Evolutionary conservation across 805 yeast species (phyloP), one percentile per base, ranked within the genome.

Genomic region (Ascoidea tarda): DNA sequence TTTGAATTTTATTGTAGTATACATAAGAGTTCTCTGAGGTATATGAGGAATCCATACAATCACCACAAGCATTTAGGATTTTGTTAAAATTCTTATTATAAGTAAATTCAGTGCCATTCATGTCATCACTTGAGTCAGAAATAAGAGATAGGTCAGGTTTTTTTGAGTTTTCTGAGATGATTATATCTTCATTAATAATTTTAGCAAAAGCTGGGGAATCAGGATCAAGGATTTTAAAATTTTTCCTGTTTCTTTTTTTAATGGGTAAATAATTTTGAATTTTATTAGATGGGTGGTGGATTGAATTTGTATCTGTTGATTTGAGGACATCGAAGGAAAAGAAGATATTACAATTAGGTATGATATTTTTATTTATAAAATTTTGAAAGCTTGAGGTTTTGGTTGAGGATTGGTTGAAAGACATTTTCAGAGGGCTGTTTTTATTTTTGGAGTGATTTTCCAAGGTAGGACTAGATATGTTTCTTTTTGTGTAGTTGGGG

Each of bases 311-410:
- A 33, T 28, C 49, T 12, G 6, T 32, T 16, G 49, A 16, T 12
- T 52, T 51, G 6, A 56, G 47, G 8, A 56, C 55, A n/a, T 31
- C 32, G 33, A 54, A 56, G 4, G 54, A 47, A 6, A 50, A 51
- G 28, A 52, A 4, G 16, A 54, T 46, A 16, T 56, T 57, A 50
- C 58, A 56, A 49, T 56, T 54, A 16, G 58, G 58, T 28, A 54
- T 38, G 21, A 56, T 52, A 33, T 52, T 54, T 33, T 49, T 52
- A 42, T 45, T 46, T 1, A 56, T 21, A 46, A 56, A 56, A 38
- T 38, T 14, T 14, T 10, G 8, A 38, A 38, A 38, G 28, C 28
- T 21, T 21, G 28, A 21, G 28, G 2, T 21, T 21, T 3, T 21
- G 3, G 2, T 21, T 21, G 28, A 21, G 28, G 28, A 21, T 21